phyloP scores from a whole-genome alignment of 495 filamentous ascomycete genomes.

The Paragyromitra xinjiangensis region DNA sequence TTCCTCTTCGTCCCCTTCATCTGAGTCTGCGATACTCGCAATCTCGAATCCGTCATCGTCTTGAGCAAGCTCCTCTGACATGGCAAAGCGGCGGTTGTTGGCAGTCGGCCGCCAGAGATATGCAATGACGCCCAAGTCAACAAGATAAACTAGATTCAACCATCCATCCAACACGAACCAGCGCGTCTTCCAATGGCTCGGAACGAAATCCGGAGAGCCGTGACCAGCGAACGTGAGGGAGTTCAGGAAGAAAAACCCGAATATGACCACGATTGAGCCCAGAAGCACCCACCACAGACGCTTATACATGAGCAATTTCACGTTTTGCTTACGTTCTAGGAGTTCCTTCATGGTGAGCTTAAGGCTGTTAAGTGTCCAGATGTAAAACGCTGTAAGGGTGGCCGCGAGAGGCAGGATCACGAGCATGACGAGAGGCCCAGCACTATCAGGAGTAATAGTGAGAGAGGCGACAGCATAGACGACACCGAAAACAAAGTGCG shows the following conservation, averaged over 20 bases:
- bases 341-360: constrained; percentile 96
- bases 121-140: constrained; percentile 89
- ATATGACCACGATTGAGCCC: constrained; percentile 89
- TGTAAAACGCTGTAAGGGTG: constrained; percentile 95
- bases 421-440: constrained; percentile 89
- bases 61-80: constrained; percentile 99
- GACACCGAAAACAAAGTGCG: constrained; percentile 93
- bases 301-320: constrained; percentile 95
- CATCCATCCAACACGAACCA: constrained; percentile 99
- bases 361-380: constrained; percentile 97
- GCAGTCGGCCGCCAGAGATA: constrained; percentile 97
- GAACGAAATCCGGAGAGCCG: constrained; percentile 84
- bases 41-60: constrained; percentile 99
- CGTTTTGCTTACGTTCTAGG: constrained; percentile 88
- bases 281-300: constrained; percentile 99
- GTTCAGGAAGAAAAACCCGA: constrained; percentile 95
- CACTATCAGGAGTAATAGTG: constrained; percentile 81
- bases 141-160: constrained; percentile 95
- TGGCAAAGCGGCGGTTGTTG: constrained; percentile 96
- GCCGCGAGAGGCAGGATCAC: constrained; percentile 92
- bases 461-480: constrained; percentile 91
- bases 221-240: constrained; percentile 89
- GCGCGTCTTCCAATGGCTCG: constrained; percentile 91
- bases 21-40: constrained; percentile 78
- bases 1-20: constrained; percentile 68